A percentile compares a stretch with the other conserved stretches of the same genome.
phyloP scores from a whole-genome alignment of 2,329 filamentous ascomycete genomes.

The Diplodia intermedia region DNA sequence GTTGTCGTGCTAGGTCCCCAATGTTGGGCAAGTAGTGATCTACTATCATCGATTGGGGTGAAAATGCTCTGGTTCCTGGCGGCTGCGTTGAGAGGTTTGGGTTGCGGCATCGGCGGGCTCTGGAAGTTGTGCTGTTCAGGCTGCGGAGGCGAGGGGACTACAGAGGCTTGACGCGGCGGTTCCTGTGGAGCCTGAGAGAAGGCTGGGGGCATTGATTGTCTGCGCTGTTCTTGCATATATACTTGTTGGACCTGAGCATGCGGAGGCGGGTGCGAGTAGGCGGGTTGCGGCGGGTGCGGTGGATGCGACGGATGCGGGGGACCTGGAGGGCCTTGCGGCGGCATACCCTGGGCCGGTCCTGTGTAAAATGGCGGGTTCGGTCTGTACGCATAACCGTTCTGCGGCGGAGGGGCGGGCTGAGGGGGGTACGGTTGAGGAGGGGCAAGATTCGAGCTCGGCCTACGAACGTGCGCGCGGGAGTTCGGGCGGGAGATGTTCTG shows the following conservation, averaged over 20 bases:
- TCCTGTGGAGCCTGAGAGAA: slow-evolving; percentile 58
- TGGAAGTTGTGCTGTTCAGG: slow-evolving; percentile 60
- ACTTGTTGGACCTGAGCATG: slow-evolving; percentile 67
- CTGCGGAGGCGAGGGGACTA: slow-evolving; percentile 57
- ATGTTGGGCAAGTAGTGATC: slow-evolving; percentile 86
- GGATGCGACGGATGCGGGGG: slow-evolving; percentile 35
- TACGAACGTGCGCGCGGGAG: slow-evolving; percentile 79
- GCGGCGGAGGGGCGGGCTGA: slow-evolving; percentile 37
- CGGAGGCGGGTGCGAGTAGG: slow-evolving; percentile 54
- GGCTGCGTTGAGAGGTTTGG: slow-evolving; percentile 65
- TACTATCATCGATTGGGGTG: slow-evolving; percentile 92
- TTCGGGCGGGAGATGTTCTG: slow-evolving; percentile 75
- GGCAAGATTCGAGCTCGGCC: slow-evolving; percentile 75
- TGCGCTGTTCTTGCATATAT: slow-evolving; percentile 78
- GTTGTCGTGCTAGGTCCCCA: slow-evolving; percentile 62
- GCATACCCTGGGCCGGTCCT: slow-evolving; percentile 60
- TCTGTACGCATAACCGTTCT: slow-evolving; percentile 82
- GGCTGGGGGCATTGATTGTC: slow-evolving; percentile 74
- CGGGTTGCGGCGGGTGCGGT: slow-evolving; percentile 52
- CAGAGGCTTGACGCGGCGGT: slow-evolving; percentile 45
- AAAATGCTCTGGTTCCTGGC: slow-evolving; percentile 90
- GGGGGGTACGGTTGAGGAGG: slow-evolving; percentile 64
- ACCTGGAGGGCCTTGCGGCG: slow-evolving; percentile 45
- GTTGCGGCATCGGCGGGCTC: slow-evolving; percentile 64
- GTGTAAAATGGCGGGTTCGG: slow-evolving; percentile 87